Evolutionary conservation across 1,284 basidiomycete species (phyloP), one percentile per base, ranked within the genome.

Genomic region (Cutaneotrichosporon sp.): DNA sequence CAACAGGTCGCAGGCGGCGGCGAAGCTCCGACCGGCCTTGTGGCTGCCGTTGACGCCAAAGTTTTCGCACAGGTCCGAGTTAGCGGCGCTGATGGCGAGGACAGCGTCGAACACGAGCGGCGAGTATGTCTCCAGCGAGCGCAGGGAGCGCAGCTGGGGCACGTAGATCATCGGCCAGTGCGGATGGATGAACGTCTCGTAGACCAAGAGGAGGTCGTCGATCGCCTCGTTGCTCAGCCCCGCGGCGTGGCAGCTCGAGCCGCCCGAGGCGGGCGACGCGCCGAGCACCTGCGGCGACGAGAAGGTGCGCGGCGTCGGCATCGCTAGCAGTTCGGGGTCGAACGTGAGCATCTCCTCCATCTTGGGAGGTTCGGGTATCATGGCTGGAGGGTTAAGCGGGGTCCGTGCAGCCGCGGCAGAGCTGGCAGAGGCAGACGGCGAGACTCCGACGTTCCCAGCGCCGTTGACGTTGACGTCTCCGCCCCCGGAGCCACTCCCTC

Each of bases 101-200:
- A 63, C 38, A 2, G 61, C 64, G 36, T 66, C 64, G 18, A 66
- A 66, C n/a, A 66, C 29, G 22, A 66, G 36, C 11, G 64, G 64
- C 22, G 29, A 52, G 43, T 59, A 53, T 0, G 60, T 60, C 43
- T 60, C 58, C 13, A 66, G 64, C n/a, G 49, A 46, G 7, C 64
- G 58, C 24, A 63, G 49, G 10, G 43, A 49, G 7, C 53, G 47
- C 18, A 66, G 43, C 0, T 62, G 58, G 3, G 64, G 64, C 4
- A 63, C 47, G 46, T 66, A 66, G 31, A 66, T 56, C 43, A 62
- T 42, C 4, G 64, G 64, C 64, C 64, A 66, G 64, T 60, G 61
- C 4, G 58, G 61, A 56, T 66, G 64, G 59, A 66, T 63, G 31
- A 66, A 66, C 20, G 64, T 60, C 42, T 63, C 61, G 36, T 58